Base-by-base conservation (phyloP, 2,329 filamentous ascomycete species). In the Fusarium denticulatum region DNA sequence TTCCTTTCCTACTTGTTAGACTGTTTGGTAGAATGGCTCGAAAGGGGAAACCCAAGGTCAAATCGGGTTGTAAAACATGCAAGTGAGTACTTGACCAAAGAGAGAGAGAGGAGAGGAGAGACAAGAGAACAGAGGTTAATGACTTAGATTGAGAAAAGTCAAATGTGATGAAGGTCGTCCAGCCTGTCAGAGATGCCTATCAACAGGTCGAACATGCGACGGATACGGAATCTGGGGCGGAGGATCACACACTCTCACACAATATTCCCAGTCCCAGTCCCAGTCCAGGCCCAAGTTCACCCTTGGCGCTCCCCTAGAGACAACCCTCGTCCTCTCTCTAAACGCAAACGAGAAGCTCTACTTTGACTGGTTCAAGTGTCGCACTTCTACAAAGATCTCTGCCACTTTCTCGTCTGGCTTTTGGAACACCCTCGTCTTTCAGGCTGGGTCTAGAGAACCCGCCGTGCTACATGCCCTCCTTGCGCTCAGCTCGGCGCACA, bases 401-500 rank as follows among this genome's bases (percentile, higher is more conserved):
- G 83, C 82, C 2, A 76, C 78, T 4, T 85, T 83, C 59, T 69
- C 64, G 28, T 83, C 80, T 3, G 67, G 59, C 1, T 85, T 85
- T 49, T 85, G 84, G 84, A 75, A 75, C 34, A 76, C 69, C 12
- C 77, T 85, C 15, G 63, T 85, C 20, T 73, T 84, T 30, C 83
- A 85, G 43, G 79, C 80, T 11, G 79, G 80, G 26, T 64, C 78
- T 2, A 73, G 52, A 16, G 83, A 85, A 57, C 82, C 83, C 0
- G 81, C 83, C 3, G 77, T 85, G 6, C 63, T 84, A n/a, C 83
- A 85, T 42, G 82, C 83, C 5, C 73, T 80, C 5, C 73, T 85
- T 9, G 83, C 84, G 1, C 67, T 85, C n/a, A 78, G 81, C 61
- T 81, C 82, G 2, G 77, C 78, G 1, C 82, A 84, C 56, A 80